Evolutionary conservation across 2,329 filamentous ascomycete species (phyloP), one percentile per base, ranked within the genome.

Genomic region (Calycina herbarum): DNA sequence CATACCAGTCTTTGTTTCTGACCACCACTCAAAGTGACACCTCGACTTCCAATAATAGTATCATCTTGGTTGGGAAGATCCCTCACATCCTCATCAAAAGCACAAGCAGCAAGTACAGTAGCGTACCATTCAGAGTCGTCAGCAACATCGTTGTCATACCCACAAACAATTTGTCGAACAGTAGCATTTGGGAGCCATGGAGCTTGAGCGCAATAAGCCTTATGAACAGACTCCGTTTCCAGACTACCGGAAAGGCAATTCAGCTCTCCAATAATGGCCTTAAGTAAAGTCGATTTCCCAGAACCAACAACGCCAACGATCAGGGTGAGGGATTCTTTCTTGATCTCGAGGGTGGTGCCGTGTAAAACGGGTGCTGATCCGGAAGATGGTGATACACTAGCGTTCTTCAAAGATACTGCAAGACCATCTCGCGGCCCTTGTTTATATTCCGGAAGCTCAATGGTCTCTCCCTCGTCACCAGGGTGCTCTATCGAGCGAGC

Each of bases 161-260:
- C 80, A 0, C 78, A 65, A 5, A 83, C 79, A 40, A 78, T 79
- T 0, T 79, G 68, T 8, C 73, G 73, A n/a, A 82, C 70, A 0
- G 76, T 78, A 1, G 68, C 73, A 64, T 82, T 82, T 2, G 74
- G 74, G 1, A 82, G 74, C 79, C 81, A 83, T 0, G 81, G 77
- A 0, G 72, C 74, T 62, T 83, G 82, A 58, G 78, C 77, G 63
- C 80, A 82, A 68, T 79, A 83, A 0, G 77, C 79, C 13, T 79
- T 63, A 2, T 61, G 62, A 4, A 33, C 60, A 6, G 66, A 60
- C 10, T n/a, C 38, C 15, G 66, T 27, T 15, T 64, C 33, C 8
- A 72, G 48, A 5, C 56, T 67, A 20, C 71, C 71, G 57, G 62
- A 31, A 4, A 61, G 40, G 3, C 27, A 58, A 1, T 57, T 57